Evolutionary conservation across 257 asterid species (phyloP), one percentile per base, ranked within the genome.

Genomic region (Jacaranda mimosifolia): DNA sequence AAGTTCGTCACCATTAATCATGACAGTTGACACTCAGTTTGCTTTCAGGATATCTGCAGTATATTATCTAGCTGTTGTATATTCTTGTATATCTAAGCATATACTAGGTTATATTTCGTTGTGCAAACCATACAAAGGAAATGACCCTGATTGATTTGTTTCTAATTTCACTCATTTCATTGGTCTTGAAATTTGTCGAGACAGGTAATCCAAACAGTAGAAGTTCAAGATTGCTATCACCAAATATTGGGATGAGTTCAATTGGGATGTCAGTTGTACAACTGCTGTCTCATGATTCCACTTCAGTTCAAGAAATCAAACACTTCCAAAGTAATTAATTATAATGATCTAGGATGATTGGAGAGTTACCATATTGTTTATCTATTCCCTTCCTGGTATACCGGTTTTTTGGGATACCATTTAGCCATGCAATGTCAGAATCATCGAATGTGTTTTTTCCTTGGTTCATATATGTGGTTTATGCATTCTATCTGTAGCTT

Each of bases 201-300:
- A 77, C 90, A 89, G 97, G 89, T 52, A 86, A 80, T 79, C 48
- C 88, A 76, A 83, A 77, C 60, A 63, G 77, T 32, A 79, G 53
- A 26, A 77, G 78, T 46, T 83, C 88, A 71, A 74, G 86, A 77
- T 39, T 80, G 82, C 70, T 42, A 63, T 86, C 72, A 39, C 69
- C 87, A 72, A 82, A 73, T 74, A 73, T 89, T 18, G 98, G 98
- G 72, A 90, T 91, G 98, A 91, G 94, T 85, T 89, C 93, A 4
- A 92, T 91, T 43, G 98, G 98, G 80, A 80, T 84, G 81, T 84
- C 97, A 45, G 79, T 93, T 45, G 79, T 82, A 56, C 95, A 93
- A 72, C 85, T 93, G 77, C 86, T 93, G 78, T 83, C 92, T 42
- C 89, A 85, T 73, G 86, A 80, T 77, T 76, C 85, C 56, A 83